Evolutionary conservation across 345 rosid species (phyloP), one percentile per base, ranked within the genome.

Genomic region (Jatropha curcas): DNA sequence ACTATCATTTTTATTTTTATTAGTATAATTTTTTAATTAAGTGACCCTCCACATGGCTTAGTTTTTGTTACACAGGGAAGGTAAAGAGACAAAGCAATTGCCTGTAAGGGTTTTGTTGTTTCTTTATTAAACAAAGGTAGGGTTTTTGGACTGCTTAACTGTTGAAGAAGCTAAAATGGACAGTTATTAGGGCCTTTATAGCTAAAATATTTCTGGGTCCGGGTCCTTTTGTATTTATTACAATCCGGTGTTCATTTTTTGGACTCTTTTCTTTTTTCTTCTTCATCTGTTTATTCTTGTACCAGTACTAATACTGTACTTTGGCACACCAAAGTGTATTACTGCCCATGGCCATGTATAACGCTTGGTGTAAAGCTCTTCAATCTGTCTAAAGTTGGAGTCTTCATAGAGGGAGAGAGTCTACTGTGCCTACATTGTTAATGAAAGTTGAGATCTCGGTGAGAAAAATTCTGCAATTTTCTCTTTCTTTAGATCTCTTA

Each of bases 371-470:
- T 64, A 50, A 74, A 62, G 68, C 50, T 65, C 60, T 68, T 62
- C 12, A 70, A 69, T 67, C 46, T 27, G 1, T 82, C 74, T 60
- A 71, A 84, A 86, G 77, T 74, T 65, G 31, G 51, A 74, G 81
- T 64, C 77, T 83, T 82, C 76, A 16, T 43, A 61, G 56, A 30
- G 63, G 27, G 78, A 33, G 28, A 73, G 79, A 74, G 72, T 48
- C 73, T 70, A 8, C 70, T 58, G 52, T 76, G 77, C 81, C 80
- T 68, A 24, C 87, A 85, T 84, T 88, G 83, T 77, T 76, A 7
- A 78, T 74, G 76, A 80, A 69, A 62, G 81, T 67, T 75, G 84
- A 82, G 83, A 72, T 76, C 74, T 79, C 78, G 78, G 78, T 71
- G 59, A 78, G 76, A 75, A 81, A 62, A 79, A 73, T 78, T 84